A percentile compares a stretch with the other conserved stretches of the same genome.
Conservation (phyloP, 179 eudicot species). For the Dionaea muscipula region DNA sequence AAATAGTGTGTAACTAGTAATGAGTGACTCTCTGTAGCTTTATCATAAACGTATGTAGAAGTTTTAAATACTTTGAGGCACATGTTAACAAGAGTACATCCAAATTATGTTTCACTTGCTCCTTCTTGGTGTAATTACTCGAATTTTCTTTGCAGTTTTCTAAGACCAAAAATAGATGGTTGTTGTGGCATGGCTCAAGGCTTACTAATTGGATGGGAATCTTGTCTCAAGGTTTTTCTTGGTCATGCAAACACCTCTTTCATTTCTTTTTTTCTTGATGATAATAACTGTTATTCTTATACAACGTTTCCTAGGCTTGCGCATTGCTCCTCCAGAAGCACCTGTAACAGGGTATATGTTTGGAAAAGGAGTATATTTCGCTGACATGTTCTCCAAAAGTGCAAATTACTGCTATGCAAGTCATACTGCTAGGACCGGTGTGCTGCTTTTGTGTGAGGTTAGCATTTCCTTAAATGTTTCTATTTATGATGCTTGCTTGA, state of each 20-base stretch:
- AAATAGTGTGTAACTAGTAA: no score
- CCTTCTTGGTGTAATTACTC: background rate
- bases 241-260: background rate
- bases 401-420: conserved; percentile 85
- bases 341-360: conserved; percentile 97
- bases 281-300: conserved; percentile 4
- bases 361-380: conserved; percentile 98
- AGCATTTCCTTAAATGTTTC: conserved; percentile 4
- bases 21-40: no score
- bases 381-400: conserved; percentile 99
- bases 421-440: conserved; percentile 46
- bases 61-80: no score
- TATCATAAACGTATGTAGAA: no score
- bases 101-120: background rate
- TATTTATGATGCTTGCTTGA: background rate
- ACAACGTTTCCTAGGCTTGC: conserved; percentile 44
- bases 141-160: conserved; percentile 44
- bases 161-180: conserved; percentile 67
- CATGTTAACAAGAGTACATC: no score
- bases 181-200: conserved; percentile 98
- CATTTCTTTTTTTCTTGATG: background rate
- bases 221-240: conserved; percentile 67
- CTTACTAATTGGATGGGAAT: conserved; percentile 96
- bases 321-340: conserved; percentile 98
- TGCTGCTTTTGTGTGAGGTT: conserved; percentile 92